Base-by-base conservation (phyloP, 148 eudicot genomes). In the Amaranthus hypochondriacus region DNA sequence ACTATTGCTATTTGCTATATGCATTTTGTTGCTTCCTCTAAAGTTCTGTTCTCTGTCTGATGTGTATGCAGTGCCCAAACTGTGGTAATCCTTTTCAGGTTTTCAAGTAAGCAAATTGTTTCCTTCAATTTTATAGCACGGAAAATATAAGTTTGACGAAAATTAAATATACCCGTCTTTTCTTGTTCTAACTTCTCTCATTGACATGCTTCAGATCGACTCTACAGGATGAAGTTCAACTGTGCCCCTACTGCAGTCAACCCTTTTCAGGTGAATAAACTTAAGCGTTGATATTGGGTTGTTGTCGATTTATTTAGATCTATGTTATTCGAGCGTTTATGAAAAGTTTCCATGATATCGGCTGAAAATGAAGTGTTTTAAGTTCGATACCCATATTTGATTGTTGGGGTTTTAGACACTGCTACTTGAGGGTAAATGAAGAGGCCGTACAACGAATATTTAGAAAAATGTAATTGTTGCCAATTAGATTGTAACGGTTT, bases 241-340 rank as follows among this genome's bases (percentile, higher is more conserved):
- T 87, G 57, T 94, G 98, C 78, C 98, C 98, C 49, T 94, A 77
- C 70, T 94, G 98, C 78, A 78, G 75, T 83, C 96, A 91, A 74
- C 97, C 98, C 76, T 94, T 94, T 79, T 86, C 98, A 79, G 98
- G 98, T 94, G 72, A 57, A 67, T 21, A 55, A 39, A 8, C 0
- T 3, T 4, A 8, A 5, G 69, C 53, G 63, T 67, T 50, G 15
- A 8, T 59, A 49, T 66, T 52, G 11, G 43, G 4, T 72, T 43
- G 28, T 78, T 72, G 51, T n/a, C 15, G 66, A 51, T 55, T 18
- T 50, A 15, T 64, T 3, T 77, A 6, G 49, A 56, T 12, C 7
- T 13, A 18, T 15, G 64, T 42, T 18, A 8, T 59, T 48, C 6
- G n/a, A 3, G 9, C 39, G 39, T 28, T 28, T 28, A 28, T 28